Evolutionary conservation across 305 asterid species (phyloP).

Genomic region (Fraxinus dipetala): DNA sequence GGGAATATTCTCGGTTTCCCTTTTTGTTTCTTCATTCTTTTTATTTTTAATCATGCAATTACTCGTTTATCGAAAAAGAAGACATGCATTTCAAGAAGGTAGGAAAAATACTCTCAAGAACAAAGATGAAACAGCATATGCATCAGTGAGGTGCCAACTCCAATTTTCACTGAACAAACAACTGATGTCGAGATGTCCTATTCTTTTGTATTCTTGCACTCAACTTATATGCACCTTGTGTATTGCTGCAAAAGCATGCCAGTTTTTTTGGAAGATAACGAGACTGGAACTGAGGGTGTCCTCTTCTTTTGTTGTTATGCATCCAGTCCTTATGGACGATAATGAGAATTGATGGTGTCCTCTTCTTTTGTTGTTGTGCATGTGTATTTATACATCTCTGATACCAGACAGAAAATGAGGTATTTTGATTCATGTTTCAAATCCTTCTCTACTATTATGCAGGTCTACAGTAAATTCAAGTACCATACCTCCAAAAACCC

Average conservation of each 20-base stretch:
- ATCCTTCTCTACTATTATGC: slow-evolving; percentile 24
- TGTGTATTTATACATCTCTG: slow-evolving; percentile 7
- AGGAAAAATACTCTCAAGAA: background rate
- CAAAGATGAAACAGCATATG: background rate
- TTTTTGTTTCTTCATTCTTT: background rate
- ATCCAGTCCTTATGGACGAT: background rate
- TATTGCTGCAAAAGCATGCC: background rate
- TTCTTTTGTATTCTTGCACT: background rate
- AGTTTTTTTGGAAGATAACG: background rate
- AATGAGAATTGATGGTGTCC: background rate
- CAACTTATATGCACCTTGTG: background rate
- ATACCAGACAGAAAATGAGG: background rate
- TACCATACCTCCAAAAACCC: slow-evolving; percentile 44
- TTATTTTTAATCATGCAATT: background rate
- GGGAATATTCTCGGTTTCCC: background rate
- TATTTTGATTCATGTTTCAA: background rate
- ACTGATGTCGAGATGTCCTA: background rate
- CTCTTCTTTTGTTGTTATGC: background rate
- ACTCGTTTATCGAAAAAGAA: background rate
- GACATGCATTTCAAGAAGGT: background rate
- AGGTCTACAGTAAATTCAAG: slow-evolving; percentile 70
- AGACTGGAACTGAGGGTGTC: background rate
- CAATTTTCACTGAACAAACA: background rate
- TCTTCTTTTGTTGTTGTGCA: background rate
- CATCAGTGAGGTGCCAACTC: background rate